Evolutionary conservation across 495 filamentous ascomycete species (phyloP), one percentile per base, ranked within the genome.

Genomic region (Annulohypoxylon maeteangense): DNA sequence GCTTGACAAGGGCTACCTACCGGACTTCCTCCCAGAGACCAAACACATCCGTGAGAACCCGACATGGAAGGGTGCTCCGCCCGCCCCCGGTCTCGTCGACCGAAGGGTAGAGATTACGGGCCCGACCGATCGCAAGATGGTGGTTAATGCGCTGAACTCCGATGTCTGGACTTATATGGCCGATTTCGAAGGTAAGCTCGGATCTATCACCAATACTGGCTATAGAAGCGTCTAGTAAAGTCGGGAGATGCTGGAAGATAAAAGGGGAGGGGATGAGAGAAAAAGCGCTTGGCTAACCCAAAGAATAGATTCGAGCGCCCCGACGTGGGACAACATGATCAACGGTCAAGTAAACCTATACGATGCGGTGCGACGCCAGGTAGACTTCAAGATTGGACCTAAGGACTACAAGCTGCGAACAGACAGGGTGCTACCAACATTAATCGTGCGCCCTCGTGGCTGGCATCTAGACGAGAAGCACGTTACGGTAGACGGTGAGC

Each of bases 131-230:
- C 87, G 96, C 66, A 99, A 98, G 88, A 99, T 99, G 95, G 93
- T 99, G 40, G 93, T 99, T 62, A 99, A 99, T 81, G 95, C 95
- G 5, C 76, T 99, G 79, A 99, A 99, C 81, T 90, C 95, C 38
- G 88, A 98, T 77, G 96, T 98, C 18, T 99, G 93, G 93, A 98
- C 95, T 29, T 99, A 99, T 79, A 99, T 99, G 95, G 96, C 95
- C 27, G 95, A 99, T 84, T 95, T 99, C 63, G 95, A 99, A 83
- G 94, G 93, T 94, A 79, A 54, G 83, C 78, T 12, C 10, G 54
- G 36, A 23, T 50, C 16, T 14, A 22, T 1, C 20, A 10, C 27
- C 40, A 12, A 23, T 7, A 51, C 47, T 27, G 10, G 11, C 36
- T n/a, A 48, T 11, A 18, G 7, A 34, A 22, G 32, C 40, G 8